phyloP scores from a whole-genome alignment of 2,329 filamentous ascomycete species.

The Colletotrichum spinosum region DNA sequence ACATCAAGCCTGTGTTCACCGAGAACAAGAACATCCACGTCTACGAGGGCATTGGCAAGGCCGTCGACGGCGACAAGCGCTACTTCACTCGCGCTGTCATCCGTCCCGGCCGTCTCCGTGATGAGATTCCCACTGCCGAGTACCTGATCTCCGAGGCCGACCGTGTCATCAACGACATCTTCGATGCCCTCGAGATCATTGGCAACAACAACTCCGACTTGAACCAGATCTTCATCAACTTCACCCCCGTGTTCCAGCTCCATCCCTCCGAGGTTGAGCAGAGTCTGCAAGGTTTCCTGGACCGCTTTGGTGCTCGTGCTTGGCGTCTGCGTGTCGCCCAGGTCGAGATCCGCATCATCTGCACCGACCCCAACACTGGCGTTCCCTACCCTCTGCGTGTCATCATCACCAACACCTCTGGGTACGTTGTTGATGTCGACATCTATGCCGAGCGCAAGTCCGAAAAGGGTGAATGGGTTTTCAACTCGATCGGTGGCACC shows the following conservation, averaged over 20 bases:
- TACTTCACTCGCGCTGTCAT: constrained; percentile 99
- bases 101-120: constrained; percentile 90
- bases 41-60: constrained; percentile 96
- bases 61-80: constrained; percentile 94
- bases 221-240: constrained; percentile 99
- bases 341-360: constrained; percentile 98
- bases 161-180: constrained; percentile 95
- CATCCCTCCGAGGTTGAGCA: constrained; percentile 91
- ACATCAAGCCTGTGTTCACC: constrained; percentile 97
- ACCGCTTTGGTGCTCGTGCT: constrained; percentile 92
- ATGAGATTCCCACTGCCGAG: constrained; percentile 98
- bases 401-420: constrained; percentile 97
- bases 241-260: constrained; percentile 95
- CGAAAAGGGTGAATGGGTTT: constrained; percentile 97
- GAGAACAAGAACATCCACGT: constrained; percentile 99
- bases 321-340: constrained; percentile 97
- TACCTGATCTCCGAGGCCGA: constrained; percentile 98
- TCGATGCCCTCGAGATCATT: constrained; percentile 97
- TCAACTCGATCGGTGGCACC: constrained; percentile 96
- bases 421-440: constrained; percentile 97
- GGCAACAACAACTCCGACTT: constrained; percentile 99
- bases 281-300: constrained; percentile 93
- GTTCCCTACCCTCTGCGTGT: constrained; percentile 92
- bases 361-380: constrained; percentile 88
- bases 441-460: constrained; percentile 98